A percentile compares a stretch with the other conserved stretches of the same genome.
phyloP scores from a whole-genome alignment of 2,329 filamentous ascomycete species.

The Rutstroemia sp. region DNA sequence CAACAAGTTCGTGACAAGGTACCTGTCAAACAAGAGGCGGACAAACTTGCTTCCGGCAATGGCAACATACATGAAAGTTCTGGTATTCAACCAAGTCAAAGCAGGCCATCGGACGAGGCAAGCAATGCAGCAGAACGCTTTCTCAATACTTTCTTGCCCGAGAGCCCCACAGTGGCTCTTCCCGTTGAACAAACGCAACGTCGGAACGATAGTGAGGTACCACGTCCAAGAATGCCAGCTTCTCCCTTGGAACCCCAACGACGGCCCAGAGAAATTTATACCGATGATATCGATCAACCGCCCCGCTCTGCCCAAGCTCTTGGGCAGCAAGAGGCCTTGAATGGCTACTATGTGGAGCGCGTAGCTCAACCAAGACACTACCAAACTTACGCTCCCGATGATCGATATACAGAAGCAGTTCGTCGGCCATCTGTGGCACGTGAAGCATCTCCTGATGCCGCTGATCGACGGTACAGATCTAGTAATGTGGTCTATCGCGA shows the following conservation, averaged over 20 bases:
- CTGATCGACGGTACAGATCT: conserved; percentile 28
- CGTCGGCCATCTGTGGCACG: conserved; percentile 15
- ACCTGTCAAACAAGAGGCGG: conserved; percentile 13
- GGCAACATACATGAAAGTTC: conserved; percentile 27
- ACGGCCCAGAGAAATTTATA: conserved; percentile 13
- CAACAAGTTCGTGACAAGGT: conserved; percentile 18
- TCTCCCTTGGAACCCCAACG: conserved; percentile 12
- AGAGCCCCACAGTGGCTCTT: not conserved
- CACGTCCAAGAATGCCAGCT: conserved; percentile 11
- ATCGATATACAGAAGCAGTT: conserved; percentile 18
- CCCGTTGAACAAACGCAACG: conserved; percentile 9
- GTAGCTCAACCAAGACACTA: conserved; percentile 13
- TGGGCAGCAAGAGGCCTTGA: conserved; percentile 6
- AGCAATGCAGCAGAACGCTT: conserved; percentile 33
- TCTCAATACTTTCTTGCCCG: conserved; percentile 30
- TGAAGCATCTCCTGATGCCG: conserved; percentile 27
- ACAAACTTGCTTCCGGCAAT: conserved; percentile 32
- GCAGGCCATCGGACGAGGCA: conserved; percentile 21
- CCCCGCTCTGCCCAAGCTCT: conserved; percentile 9
- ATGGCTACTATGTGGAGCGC: conserved; percentile 20
- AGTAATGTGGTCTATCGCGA: conserved; percentile 30
- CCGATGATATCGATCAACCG: conserved; percentile 10
- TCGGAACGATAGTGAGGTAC: conserved; percentile 12
- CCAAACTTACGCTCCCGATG: conserved; percentile 21
- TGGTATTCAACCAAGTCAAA: conserved; percentile 6